Evolutionary conservation across 2,329 filamentous ascomycete species (phyloP).

Genomic region (Aspergillus brunneoviolaceus): DNA sequence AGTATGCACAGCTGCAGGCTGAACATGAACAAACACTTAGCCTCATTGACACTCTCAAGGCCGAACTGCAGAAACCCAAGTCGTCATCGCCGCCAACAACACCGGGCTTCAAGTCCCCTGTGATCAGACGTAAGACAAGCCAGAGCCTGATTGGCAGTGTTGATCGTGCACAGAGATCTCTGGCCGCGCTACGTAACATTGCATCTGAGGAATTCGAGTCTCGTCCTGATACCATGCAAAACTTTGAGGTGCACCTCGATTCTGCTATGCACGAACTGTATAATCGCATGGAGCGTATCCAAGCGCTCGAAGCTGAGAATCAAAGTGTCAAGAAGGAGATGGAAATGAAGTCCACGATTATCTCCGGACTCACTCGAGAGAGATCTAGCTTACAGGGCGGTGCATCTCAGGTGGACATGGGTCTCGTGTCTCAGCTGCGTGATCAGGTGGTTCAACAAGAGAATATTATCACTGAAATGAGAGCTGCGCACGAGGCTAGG

Average conservation of each 20-base stretch:
- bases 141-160: conserved; percentile 77
- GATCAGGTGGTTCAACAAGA: conserved; percentile 88
- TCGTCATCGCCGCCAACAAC: conserved; percentile 57
- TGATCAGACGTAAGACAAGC: conserved; percentile 90
- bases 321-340: conserved; percentile 86
- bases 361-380: conserved; percentile 89
- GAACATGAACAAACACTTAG: conserved; percentile 79
- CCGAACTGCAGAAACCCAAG: conserved; percentile 77
- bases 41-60: conserved; percentile 87
- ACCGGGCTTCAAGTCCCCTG: conserved; percentile 53
- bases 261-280: conserved; percentile 91
- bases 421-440: conserved; percentile 79
- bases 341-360: conserved; percentile 94
- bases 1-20: conserved; percentile 78
- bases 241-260: conserved; percentile 88
- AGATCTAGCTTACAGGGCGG: conserved; percentile 77
- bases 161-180: conserved; percentile 87
- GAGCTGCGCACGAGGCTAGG: conserved; percentile 68
- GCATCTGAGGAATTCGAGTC: conserved; percentile 81
- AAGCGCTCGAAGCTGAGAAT: conserved; percentile 83
- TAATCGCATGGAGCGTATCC: conserved; percentile 80
- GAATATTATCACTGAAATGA: conserved; percentile 71
- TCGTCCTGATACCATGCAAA: conserved; percentile 81
- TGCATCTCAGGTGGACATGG: conserved; percentile 81
- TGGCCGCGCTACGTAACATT: conserved; percentile 85